Percentiles rank a stretch among this genome's conserved stretches.
Evolutionary conservation across 495 filamentous ascomycete genomes (phyloP).

Genomic region (Aspergillus diversus): DNA sequence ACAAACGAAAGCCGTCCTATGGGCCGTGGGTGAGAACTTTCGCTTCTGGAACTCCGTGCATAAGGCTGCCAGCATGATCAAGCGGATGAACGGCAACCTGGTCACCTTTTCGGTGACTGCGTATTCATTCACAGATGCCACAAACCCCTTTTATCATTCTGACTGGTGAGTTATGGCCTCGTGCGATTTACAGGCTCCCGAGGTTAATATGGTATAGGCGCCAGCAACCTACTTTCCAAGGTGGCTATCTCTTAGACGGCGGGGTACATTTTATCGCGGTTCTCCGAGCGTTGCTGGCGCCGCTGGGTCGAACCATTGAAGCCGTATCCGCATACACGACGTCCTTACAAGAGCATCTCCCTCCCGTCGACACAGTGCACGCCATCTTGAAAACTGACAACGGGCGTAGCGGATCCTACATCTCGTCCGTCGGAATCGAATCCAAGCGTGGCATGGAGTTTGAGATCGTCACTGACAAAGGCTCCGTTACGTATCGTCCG

Average conservation of each 20-base stretch:
- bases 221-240: slow-evolving; percentile 66
- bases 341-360: slow-evolving; percentile 59
- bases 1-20: slow-evolving; percentile 20
- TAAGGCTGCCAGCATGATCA: not conserved
- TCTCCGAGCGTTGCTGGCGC: slow-evolving; percentile 44
- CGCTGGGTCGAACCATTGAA: slow-evolving; percentile 48
- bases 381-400: slow-evolving; percentile 42
- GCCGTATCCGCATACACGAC: slow-evolving; percentile 55
- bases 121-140: not conserved
- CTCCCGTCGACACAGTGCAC: slow-evolving; percentile 68
- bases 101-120: not conserved
- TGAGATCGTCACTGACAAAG: slow-evolving; percentile 6
- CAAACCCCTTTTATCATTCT: slow-evolving; percentile 4
- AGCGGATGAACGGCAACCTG: not conserved
- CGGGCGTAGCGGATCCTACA: not conserved
- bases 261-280: slow-evolving; percentile 71
- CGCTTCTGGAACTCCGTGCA: slow-evolving; percentile 41
- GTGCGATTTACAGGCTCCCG: not conserved
- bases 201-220: slow-evolving; percentile 45
- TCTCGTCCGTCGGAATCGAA: not conserved
- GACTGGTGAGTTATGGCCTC: not conserved
- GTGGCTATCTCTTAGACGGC: slow-evolving; percentile 71
- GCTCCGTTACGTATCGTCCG: slow-evolving; percentile 1
- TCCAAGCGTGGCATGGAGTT: slow-evolving; percentile 6
- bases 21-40: slow-evolving; percentile 70